Conservation (phyloP, 2,329 filamentous ascomycete species). For the Penicillium sp. region DNA sequence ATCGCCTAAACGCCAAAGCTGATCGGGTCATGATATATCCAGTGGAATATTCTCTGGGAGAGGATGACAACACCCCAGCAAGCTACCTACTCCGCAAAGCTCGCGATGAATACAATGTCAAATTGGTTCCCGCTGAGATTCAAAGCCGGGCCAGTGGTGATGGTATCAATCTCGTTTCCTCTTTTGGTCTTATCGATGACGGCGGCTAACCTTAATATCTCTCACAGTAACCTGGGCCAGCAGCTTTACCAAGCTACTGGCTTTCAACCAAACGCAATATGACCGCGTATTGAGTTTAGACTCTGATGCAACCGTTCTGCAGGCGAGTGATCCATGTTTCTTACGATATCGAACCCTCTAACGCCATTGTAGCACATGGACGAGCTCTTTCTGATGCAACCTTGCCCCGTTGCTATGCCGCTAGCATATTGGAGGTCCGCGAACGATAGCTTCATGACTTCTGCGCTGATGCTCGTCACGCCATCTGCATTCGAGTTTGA, state of each 20-base stretch:
- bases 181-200: not conserved
- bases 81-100: not conserved
- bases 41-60: not conserved
- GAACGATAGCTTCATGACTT: conserved; percentile 54
- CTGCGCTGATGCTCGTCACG: conserved; percentile 60
- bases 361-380: conserved; percentile 56
- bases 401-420: conserved; percentile 63
- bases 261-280: not conserved
- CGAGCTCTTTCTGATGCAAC: conserved; percentile 66
- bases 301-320: conserved; percentile 2
- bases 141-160: not conserved
- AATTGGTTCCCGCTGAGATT: not conserved
- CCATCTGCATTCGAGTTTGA: conserved; percentile 55
- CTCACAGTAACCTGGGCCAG: not conserved
- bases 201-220: not conserved
- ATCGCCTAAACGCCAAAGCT: not conserved
- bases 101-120: not conserved
- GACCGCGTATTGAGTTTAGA: not conserved
- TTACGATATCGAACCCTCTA: conserved; percentile 7
- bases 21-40: conserved; percentile 1
- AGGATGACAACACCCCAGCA: not conserved
- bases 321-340: not conserved
- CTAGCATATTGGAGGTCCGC: conserved; percentile 68
- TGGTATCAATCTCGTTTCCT: not conserved
- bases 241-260: not conserved